phyloP scores from a whole-genome alignment of 768 basidiomycete species.

The Leccinum boreale region DNA sequence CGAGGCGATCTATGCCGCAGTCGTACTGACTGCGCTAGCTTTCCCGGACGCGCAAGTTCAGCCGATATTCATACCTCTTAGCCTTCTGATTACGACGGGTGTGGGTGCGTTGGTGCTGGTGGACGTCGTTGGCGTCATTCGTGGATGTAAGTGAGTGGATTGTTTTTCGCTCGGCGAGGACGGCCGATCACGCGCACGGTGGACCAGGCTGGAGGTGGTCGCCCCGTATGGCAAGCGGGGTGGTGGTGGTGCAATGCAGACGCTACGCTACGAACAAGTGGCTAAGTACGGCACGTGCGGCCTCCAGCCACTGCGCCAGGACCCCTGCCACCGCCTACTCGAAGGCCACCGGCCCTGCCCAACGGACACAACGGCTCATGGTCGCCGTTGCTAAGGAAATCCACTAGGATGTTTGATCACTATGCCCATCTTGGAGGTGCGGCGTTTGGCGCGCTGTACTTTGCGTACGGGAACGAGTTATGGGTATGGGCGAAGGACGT shows the following conservation, averaged over 20 bases:
- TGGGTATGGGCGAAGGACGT: slow-evolving; percentile 36
- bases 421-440: slow-evolving; percentile 82
- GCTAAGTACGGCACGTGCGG: too few species aligned
- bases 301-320: too few species aligned
- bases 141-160: slow-evolving; percentile 77
- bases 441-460: slow-evolving; percentile 74
- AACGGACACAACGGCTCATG: not conserved
- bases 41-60: slow-evolving; percentile 77
- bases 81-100: slow-evolving; percentile 75
- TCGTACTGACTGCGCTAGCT: slow-evolving; percentile 74
- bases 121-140: slow-evolving; percentile 69
- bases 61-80: slow-evolving; percentile 75
- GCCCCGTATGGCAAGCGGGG: too few species aligned
- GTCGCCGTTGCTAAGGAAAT: not conserved
- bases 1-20: slow-evolving; percentile 78
- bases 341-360: too few species aligned
- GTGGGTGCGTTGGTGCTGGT: slow-evolving; percentile 67
- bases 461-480: slow-evolving; percentile 55
- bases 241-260: too few species aligned
- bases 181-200: not conserved
- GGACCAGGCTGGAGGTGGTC: too few species aligned
- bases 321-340: too few species aligned
- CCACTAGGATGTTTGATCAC: slow-evolving; percentile 38
- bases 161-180: too few species aligned
- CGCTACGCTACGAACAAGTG: too few species aligned